phyloP scores from a whole-genome alignment of 1,139 yeast species.

The Blastobotrys buckinghamii region DNA sequence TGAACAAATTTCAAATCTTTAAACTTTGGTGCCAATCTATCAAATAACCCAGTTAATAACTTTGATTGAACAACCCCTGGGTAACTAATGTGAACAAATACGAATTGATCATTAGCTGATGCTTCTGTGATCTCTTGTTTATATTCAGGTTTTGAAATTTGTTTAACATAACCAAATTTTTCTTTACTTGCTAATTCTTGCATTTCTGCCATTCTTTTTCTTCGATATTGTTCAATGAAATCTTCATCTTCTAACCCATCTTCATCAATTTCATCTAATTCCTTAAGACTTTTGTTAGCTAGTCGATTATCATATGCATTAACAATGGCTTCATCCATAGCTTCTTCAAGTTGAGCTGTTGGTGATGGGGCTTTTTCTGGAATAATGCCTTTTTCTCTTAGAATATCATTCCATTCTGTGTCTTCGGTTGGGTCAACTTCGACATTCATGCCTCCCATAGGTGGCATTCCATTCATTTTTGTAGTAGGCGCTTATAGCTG shows the following conservation, averaged over 20 bases:
- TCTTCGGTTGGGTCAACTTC: slow-evolving; percentile 95
- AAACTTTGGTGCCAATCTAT: slow-evolving; percentile 33
- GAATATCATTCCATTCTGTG: slow-evolving; percentile 97
- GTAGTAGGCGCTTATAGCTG: no score
- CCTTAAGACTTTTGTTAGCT: slow-evolving; percentile 70
- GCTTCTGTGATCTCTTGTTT: slow-evolving; percentile 80
- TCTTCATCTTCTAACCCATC: slow-evolving; percentile 71
- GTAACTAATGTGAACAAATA: slow-evolving; percentile 71
- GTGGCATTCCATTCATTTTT: no score
- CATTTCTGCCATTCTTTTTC: slow-evolving; percentile 69
- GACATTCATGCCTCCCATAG: slow-evolving; percentile 45
- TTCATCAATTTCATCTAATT: slow-evolving; percentile 69
- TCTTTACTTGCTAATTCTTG: slow-evolving; percentile 53
- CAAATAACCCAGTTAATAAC: slow-evolving; percentile 52
- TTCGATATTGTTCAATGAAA: slow-evolving; percentile 66
- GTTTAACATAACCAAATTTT: slow-evolving; percentile 70
- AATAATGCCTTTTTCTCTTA: slow-evolving; percentile 82
- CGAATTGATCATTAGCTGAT: slow-evolving; percentile 47
- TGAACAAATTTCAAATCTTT: slow-evolving; percentile 85
- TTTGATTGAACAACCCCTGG: slow-evolving; percentile 70
- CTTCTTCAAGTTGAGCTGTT: slow-evolving; percentile 77
- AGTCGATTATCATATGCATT: slow-evolving; percentile 70
- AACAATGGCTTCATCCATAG: slow-evolving; percentile 73
- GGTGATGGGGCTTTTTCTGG: slow-evolving; percentile 93
- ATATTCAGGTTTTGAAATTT: slow-evolving; percentile 82